Evolutionary conservation across 768 basidiomycete genomes (phyloP).

Genomic region (Auricularia cornea): DNA sequence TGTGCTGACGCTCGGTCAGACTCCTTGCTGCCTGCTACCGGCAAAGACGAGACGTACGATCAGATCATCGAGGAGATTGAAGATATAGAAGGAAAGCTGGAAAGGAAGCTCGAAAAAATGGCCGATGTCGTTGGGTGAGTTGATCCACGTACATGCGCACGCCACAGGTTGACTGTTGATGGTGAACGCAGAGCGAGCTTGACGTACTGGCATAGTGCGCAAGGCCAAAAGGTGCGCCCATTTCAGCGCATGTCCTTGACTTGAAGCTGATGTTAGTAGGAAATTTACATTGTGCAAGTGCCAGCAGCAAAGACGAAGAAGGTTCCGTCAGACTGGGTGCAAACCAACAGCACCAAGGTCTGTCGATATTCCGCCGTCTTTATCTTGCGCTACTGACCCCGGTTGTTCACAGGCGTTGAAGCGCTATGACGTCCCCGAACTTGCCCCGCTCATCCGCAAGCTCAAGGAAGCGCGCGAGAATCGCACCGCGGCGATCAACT

Average conservation of each 20-base stretch:
- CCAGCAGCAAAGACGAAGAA: constrained; percentile 43
- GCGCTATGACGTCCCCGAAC: constrained; percentile 71
- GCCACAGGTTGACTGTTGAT: too few relatives aligned
- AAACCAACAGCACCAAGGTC: constrained; percentile 75
- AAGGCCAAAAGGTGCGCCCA: constrained; percentile 63
- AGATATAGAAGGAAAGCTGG: constrained; percentile 60
- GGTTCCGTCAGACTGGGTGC: constrained; percentile 79
- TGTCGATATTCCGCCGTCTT: constrained; percentile 5
- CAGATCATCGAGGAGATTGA: constrained; percentile 61
- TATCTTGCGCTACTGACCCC: background rate
- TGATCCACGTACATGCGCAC: constrained; percentile 6
- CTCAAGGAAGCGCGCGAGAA: constrained; percentile 94
- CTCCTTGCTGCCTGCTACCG: constrained; percentile 65
- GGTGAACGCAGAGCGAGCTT: constrained; percentile 13
- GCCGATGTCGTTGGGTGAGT: constrained; percentile 59
- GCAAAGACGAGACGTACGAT: constrained; percentile 83
- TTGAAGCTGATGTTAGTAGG: constrained; percentile 34
- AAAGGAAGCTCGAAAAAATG: constrained; percentile 56
- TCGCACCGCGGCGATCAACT: constrained; percentile 67
- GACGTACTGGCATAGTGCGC: constrained; percentile 67
- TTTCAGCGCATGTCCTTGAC: background rate
- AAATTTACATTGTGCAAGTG: constrained; percentile 85
- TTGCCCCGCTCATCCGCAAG: constrained; percentile 61
- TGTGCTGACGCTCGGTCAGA: constrained; percentile 27
- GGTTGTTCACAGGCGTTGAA: constrained; percentile 43